Percentiles rank a stretch among this genome's conserved stretches.
Evolutionary conservation across 306 rosid genomes (phyloP).

Genomic region (Cucurbita pepo): DNA sequence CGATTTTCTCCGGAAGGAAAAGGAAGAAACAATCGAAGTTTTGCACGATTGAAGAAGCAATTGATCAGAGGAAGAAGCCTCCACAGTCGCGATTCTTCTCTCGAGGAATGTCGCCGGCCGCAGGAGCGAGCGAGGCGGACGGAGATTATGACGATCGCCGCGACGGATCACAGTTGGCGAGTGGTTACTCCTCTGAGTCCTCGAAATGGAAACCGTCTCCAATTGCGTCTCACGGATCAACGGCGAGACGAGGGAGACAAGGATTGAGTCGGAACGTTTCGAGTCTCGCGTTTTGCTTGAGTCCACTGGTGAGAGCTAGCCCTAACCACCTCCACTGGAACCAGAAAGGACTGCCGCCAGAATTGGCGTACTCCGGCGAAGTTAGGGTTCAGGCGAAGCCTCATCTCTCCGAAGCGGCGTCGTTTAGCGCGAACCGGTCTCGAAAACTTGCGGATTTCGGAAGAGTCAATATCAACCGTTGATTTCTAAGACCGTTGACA

Average conservation of each 20-base stretch:
- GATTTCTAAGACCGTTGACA: conserved; percentile 24
- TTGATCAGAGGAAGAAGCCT: background rate
- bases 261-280: conserved; percentile 35
- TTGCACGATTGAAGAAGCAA: conserved; percentile 4
- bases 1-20: conserved; percentile 34
- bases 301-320: conserved; percentile 77
- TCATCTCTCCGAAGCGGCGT: conserved; percentile 42
- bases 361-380: conserved; percentile 27
- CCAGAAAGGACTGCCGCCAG: conserved; percentile 45
- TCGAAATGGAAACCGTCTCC: conserved; percentile 58
- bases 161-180: conserved; percentile 39
- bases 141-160: conserved; percentile 16
- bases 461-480: conserved; percentile 56
- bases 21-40: conserved; percentile 15
- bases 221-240: conserved; percentile 15
- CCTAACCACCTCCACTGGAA: conserved; percentile 51
- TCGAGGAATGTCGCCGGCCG: conserved; percentile 87
- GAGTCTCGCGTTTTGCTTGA: conserved; percentile 59
- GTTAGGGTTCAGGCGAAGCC: conserved; percentile 34
- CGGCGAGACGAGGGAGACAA: conserved; percentile 32
- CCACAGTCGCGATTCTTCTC: conserved; percentile 19
- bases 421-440: conserved; percentile 68
- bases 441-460: conserved; percentile 85
- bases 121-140: conserved; percentile 11
- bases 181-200: conserved; percentile 42